Percentiles rank a stretch among this genome's conserved stretches.
Conservation (phyloP, 2,329 filamentous ascomycete species). For the Paramyrothecium roridum region DNA sequence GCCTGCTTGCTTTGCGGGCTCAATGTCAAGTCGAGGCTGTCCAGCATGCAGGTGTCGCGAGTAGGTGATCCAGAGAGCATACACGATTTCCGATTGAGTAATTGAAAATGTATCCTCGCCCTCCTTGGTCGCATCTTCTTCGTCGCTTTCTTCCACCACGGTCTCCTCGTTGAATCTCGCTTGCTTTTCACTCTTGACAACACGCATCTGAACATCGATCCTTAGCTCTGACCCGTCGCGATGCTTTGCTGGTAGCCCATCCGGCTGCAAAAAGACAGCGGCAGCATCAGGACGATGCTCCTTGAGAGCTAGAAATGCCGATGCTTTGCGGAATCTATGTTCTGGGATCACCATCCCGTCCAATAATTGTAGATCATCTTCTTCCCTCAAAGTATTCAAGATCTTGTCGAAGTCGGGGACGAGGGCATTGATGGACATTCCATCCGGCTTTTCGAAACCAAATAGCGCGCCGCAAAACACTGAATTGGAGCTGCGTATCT, state of each 20-base stretch:
- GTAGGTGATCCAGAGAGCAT: conserved; percentile 96
- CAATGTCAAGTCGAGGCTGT: conserved; percentile 54
- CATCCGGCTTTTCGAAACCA: conserved; percentile 80
- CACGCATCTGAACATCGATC: conserved; percentile 93
- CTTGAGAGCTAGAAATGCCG: conserved; percentile 77
- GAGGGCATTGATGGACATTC: conserved; percentile 72
- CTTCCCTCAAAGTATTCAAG: conserved; percentile 75
- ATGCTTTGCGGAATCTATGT: conserved; percentile 88
- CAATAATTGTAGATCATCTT: conserved; percentile 77
- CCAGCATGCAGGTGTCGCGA: conserved; percentile 85
- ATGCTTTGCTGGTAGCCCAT: conserved; percentile 81
- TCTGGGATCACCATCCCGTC: conserved; percentile 98
- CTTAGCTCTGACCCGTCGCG: conserved; percentile 89
- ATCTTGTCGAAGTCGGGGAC: conserved; percentile 87
- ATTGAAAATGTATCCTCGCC: conserved; percentile 43
- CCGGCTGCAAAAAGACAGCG: conserved; percentile 76
- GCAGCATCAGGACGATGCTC: conserved; percentile 79
- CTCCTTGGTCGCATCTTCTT: conserved; percentile 41
- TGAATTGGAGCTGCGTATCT: conserved; percentile 88
- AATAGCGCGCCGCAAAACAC: conserved; percentile 93
- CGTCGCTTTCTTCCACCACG: conserved; percentile 59
- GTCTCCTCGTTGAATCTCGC: conserved; percentile 58
- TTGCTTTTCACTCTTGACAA: conserved; percentile 83
- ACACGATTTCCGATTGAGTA: conserved; percentile 73
- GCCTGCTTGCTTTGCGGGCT: conserved; percentile 61